Evolutionary conservation across 2,329 filamentous ascomycete species (phyloP).

Genomic region (Cordyceps javanica): DNA sequence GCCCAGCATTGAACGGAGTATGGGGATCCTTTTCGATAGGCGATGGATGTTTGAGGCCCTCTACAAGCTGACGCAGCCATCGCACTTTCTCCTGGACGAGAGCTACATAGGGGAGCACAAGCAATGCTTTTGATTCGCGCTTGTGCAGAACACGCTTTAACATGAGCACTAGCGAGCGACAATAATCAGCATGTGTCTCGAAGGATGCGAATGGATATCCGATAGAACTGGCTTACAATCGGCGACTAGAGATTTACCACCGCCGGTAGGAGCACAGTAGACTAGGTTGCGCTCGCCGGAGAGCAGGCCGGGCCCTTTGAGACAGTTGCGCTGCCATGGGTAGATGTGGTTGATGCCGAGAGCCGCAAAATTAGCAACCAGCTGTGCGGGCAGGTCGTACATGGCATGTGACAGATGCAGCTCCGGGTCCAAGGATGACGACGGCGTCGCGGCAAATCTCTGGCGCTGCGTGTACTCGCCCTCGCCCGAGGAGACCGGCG

Average conservation of each 20-base stretch:
- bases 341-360: slow-evolving; percentile 70
- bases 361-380: slow-evolving; percentile 58
- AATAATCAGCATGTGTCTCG: slow-evolving; percentile 15
- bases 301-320: slow-evolving; percentile 61
- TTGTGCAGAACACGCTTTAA: slow-evolving; percentile 62
- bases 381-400: slow-evolving; percentile 54
- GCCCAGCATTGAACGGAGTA: slow-evolving; percentile 46
- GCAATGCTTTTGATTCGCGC: slow-evolving; percentile 58
- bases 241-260: slow-evolving; percentile 71
- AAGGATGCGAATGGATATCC: not conserved
- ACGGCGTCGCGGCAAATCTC: slow-evolving; percentile 47
- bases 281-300: slow-evolving; percentile 62
- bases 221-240: slow-evolving; percentile 34
- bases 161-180: slow-evolving; percentile 53
- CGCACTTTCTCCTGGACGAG: slow-evolving; percentile 74
- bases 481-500: slow-evolving; percentile 18
- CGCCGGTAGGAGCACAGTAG: slow-evolving; percentile 74
- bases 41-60: slow-evolving; percentile 44
- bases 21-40: slow-evolving; percentile 29
- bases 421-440: slow-evolving; percentile 43
- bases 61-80: slow-evolving; percentile 63
- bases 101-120: slow-evolving; percentile 72
- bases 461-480: slow-evolving; percentile 55
- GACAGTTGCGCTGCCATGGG: slow-evolving; percentile 71
- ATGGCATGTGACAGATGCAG: slow-evolving; percentile 56